A percentile compares a stretch with the other conserved stretches of the same genome.
Evolutionary conservation across 2,329 filamentous ascomycete species (phyloP).

Genomic region (Neofusicoccum umdonicola): DNA sequence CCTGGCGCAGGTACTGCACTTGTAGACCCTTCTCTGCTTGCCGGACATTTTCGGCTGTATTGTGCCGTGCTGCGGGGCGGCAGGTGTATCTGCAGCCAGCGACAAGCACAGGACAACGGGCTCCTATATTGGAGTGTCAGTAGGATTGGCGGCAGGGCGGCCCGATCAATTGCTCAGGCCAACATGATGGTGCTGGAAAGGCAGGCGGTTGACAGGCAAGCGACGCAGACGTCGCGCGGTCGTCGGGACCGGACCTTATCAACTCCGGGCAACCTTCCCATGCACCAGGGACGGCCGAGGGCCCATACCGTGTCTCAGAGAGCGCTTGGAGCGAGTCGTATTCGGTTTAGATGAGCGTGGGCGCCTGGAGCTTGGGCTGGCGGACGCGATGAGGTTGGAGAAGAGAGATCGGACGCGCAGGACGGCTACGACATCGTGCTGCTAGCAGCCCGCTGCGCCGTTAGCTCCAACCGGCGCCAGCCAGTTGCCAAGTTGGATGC

Average conservation of each 20-base stretch:
- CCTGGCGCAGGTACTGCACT: conserved; percentile 30
- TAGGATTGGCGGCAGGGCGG: background rate
- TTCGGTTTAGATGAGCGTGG: background rate
- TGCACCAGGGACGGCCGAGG: background rate
- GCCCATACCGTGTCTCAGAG: conserved; percentile 9
- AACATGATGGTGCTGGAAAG: background rate
- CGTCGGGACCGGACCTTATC: conserved; percentile 3
- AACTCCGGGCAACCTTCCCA: background rate
- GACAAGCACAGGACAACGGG: background rate
- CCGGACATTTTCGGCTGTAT: background rate
- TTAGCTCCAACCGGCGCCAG: conserved; percentile 10
- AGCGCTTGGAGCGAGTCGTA: background rate
- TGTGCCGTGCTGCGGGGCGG: background rate
- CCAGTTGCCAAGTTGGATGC: conserved; percentile 1
- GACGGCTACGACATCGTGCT: conserved; percentile 6
- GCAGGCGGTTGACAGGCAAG: background rate
- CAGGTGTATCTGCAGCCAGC: background rate
- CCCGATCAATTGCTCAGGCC: background rate
- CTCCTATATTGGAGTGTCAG: background rate
- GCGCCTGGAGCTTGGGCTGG: background rate
- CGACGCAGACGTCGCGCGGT: background rate
- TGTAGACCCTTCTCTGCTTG: conserved; percentile 19
- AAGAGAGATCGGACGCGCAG: background rate
- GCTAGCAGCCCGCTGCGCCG: background rate
- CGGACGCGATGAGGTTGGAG: background rate